phyloP scores from a whole-genome alignment of 352 stramenopile species.

The Phytophthora pini region DNA sequence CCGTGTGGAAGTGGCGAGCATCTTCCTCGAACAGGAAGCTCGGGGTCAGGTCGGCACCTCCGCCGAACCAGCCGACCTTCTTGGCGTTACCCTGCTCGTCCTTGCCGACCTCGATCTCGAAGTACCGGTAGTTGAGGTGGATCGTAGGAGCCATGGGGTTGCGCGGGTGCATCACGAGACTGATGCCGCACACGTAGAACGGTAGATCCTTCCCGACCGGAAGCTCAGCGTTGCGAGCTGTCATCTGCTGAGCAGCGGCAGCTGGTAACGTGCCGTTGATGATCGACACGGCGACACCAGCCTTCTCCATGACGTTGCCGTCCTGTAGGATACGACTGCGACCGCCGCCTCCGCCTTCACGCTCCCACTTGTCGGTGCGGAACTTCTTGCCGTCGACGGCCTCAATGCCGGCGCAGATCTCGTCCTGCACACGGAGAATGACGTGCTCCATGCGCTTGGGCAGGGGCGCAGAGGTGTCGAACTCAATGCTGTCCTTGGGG shows the following conservation, averaged over 20 bases:
- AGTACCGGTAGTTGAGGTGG: conserved; percentile 98
- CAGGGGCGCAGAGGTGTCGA: conserved; percentile 71
- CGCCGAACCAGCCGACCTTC: conserved; percentile 93
- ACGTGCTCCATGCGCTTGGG: conserved; percentile 78
- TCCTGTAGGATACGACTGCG: conserved; percentile 94
- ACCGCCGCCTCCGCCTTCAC: conserved; percentile 92
- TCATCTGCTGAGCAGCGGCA: conserved; percentile 77
- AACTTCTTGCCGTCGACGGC: conserved; percentile 95
- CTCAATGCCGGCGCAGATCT: conserved; percentile 86
- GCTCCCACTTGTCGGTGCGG: conserved; percentile 94
- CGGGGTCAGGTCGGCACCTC: conserved; percentile 97
- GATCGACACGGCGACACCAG: conserved; percentile 95
- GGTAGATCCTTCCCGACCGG: conserved; percentile 81
- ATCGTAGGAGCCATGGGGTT: conserved; percentile 93
- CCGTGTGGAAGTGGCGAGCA: conserved; percentile 96
- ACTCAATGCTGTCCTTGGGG: conserved; percentile 68
- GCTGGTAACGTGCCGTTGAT: conserved; percentile 95
- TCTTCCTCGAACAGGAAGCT: conserved; percentile 96
- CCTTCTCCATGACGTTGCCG: conserved; percentile 97
- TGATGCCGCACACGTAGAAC: conserved; percentile 96
- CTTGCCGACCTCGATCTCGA: conserved; percentile 90
- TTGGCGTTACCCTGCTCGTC: conserved; percentile 82
- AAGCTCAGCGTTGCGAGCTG: conserved; percentile 64
- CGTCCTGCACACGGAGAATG: conserved; percentile 76
- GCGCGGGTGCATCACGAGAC: conserved; percentile 96